Percentiles rank a stretch among this genome's conserved stretches.
These are phyloP conservation scores for Dryas integrifolia DNA, from an alignment of 331 rosid genomes.

Conservation along the genomic window DNA sequence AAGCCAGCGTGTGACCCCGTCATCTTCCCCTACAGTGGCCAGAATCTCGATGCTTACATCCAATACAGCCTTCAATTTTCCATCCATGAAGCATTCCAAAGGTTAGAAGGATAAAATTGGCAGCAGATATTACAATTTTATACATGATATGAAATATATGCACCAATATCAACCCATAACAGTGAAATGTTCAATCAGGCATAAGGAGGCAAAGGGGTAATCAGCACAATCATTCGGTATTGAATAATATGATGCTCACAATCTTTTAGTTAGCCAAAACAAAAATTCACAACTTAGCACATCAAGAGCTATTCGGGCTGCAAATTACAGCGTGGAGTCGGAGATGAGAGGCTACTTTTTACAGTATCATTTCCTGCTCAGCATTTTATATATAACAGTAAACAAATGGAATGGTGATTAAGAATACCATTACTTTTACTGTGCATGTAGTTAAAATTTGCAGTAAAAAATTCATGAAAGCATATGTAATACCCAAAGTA, in stretches of 20 bases:
- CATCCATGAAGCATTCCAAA: background rate
- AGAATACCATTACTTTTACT: background rate
- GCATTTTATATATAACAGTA: too few relatives aligned
- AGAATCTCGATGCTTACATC: slow-evolving; percentile 78
- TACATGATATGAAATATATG: background rate
- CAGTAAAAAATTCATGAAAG: background rate
- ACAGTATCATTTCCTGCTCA: background rate
- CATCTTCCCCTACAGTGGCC: slow-evolving; percentile 77
- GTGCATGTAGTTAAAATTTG: background rate
- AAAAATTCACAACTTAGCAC: background rate
- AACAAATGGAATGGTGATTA: too few relatives aligned
- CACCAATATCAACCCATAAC: background rate
- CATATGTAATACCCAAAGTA: slow-evolving; percentile 7
- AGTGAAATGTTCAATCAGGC: background rate
- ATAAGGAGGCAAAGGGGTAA: background rate
- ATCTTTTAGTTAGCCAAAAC: background rate
- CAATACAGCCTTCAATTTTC: slow-evolving; percentile 74
- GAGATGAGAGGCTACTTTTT: background rate
- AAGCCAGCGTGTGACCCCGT: slow-evolving; percentile 94
- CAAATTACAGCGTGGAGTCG: background rate
- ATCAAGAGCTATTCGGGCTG: background rate
- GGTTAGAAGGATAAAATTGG: background rate
- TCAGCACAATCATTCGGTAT: background rate
- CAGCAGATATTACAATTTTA: background rate
- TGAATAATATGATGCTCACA: background rate